A percentile compares a stretch with the other conserved stretches of the same genome.
phyloP scores from a whole-genome alignment of 306 rosid genomes.

The Dalbergia cochinchinensis region DNA sequence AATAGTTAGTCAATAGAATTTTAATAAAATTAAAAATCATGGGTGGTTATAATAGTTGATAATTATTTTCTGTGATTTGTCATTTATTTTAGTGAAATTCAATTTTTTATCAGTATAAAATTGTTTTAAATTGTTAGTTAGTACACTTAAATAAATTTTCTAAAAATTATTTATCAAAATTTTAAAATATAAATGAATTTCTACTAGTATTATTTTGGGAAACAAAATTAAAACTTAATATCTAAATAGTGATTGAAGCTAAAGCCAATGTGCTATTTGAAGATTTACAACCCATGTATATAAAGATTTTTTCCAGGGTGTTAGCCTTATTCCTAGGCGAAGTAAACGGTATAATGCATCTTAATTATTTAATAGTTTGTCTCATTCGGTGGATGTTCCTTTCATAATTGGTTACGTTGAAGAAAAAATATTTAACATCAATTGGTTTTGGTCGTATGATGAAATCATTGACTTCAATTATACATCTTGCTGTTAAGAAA shows the following conservation, averaged over 20 bases:
- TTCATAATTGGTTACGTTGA: background rate
- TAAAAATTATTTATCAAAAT: background rate
- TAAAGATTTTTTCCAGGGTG: background rate
- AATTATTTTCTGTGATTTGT: too few species aligned
- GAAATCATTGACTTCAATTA: slow-evolving; percentile 38
- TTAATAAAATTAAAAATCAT: too few species aligned
- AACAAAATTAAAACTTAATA: too few species aligned
- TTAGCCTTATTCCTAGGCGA: slow-evolving; percentile 1
- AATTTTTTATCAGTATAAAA: too few species aligned
- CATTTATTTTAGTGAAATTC: too few species aligned
- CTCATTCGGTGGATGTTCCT: background rate
- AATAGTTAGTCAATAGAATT: too few species aligned
- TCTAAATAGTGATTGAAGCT: background rate
- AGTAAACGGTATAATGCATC: background rate
- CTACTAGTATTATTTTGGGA: background rate
- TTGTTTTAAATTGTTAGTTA: too few species aligned
- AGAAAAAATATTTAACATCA: background rate
- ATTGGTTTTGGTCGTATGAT: slow-evolving; percentile 8
- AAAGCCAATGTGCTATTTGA: slow-evolving; percentile 33
- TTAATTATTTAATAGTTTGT: background rate
- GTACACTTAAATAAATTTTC: too few species aligned
- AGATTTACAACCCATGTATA: slow-evolving; percentile 30
- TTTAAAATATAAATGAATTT: background rate
- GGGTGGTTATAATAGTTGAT: too few species aligned
- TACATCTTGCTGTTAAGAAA: slow-evolving; percentile 24